phyloP scores from a whole-genome alignment of 352 stramenopile genomes.

The Pythium coloratum region DNA sequence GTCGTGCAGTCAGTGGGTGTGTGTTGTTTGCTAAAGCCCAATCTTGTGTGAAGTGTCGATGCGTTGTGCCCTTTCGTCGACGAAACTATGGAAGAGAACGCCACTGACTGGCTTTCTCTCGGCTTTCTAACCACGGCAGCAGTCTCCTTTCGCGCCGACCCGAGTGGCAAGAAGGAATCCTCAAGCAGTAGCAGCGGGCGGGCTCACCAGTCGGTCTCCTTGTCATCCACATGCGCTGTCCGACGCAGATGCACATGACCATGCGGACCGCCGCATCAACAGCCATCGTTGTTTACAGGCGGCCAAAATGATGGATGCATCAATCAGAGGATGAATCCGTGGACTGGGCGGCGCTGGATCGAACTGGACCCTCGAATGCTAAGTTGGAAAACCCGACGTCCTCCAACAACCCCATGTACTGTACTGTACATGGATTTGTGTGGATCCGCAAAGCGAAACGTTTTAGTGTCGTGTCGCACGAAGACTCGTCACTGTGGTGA shows the following conservation, averaged over 20 bases:
- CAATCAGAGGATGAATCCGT: neutral
- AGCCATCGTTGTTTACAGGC: neutral
- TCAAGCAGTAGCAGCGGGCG: neutral
- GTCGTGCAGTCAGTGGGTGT: neutral
- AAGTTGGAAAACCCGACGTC: neutral
- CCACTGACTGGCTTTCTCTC: slow-evolving; percentile 1
- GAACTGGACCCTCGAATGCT: neutral
- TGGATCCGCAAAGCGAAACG: too few species aligned
- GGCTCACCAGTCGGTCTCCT: neutral
- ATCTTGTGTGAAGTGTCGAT: neutral
- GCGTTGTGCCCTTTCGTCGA: neutral
- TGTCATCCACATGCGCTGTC: neutral
- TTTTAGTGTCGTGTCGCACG: neutral
- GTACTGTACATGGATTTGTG: too few species aligned
- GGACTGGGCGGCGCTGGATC: neutral
- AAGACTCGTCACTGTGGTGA: neutral
- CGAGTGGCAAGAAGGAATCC: neutral
- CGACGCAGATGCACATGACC: neutral
- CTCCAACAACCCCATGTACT: too few species aligned
- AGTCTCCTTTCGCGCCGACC: slow-evolving; percentile 1
- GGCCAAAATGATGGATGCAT: neutral
- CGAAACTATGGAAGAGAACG: slow-evolving; percentile 1
- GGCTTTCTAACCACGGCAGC: neutral
- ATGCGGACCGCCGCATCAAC: neutral
- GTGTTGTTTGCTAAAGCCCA: neutral